phyloP scores from a whole-genome alignment of 306 rosid species.

The Medicago arabica region DNA sequence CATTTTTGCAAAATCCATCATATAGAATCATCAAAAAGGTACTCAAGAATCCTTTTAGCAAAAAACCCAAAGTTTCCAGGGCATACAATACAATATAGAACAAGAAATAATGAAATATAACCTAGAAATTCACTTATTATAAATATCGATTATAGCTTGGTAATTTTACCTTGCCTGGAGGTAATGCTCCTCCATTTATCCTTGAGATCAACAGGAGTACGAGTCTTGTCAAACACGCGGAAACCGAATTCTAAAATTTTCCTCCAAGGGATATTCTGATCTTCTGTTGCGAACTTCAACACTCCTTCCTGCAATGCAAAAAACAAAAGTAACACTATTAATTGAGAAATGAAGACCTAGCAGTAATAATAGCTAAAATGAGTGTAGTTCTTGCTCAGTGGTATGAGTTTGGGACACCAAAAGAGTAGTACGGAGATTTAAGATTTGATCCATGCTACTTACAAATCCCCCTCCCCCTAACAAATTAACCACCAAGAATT shows the following conservation, averaged over 20 bases:
- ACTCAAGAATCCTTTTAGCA: conserved; percentile 4
- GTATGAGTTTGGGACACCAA: too few relatives aligned
- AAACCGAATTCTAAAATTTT: conserved; percentile 52
- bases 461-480: too few relatives aligned
- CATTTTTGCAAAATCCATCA: not conserved
- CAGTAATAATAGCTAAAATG: not conserved
- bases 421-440: too few relatives aligned
- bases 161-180: conserved; percentile 47
- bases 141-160: conserved; percentile 17
- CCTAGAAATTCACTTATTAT: not conserved
- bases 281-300: conserved; percentile 39
- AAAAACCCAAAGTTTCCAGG: conserved; percentile 25
- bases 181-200: conserved; percentile 74
- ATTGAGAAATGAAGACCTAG: conserved; percentile 23
- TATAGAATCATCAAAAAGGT: not conserved
- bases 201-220: conserved; percentile 60
- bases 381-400: too few relatives aligned
- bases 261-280: conserved; percentile 51
- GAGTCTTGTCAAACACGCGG: conserved; percentile 47
- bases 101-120: conserved; percentile 8
- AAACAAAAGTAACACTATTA: conserved; percentile 27
- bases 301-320: conserved; percentile 68
- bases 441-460: too few relatives aligned
- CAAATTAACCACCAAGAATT: too few relatives aligned
- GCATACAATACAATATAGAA: conserved; percentile 12